Evolutionary conservation across 2,329 filamentous ascomycete species (phyloP), one percentile per base, ranked within the genome.

Genomic region (Pseudohalonectria lignicola): DNA sequence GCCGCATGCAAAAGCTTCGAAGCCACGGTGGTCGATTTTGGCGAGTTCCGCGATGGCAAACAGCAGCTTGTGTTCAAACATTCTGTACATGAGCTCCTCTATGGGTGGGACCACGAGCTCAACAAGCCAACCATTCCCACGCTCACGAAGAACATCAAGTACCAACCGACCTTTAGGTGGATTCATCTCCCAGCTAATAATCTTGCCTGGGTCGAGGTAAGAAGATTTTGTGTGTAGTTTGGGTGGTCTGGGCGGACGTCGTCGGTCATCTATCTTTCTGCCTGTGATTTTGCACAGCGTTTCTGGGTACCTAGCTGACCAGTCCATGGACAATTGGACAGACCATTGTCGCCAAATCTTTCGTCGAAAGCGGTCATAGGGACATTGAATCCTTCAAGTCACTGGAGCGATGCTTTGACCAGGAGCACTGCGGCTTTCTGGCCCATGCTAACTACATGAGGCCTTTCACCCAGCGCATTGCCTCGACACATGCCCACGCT

Each of bases 371-470:
- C 28, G 74, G 74, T 0, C 67, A 69, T 13, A 64, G 66, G n/a
- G 76, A 80, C 49, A 67, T 78, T 2, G 72, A 78, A 48, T 69
- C 71, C 2, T 79, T 78, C 56, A 79, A 78, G 47, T 71, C 73
- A 0, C 50, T 81, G 3, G 74, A 76, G 46, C 67, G 69, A 43
- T 75, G 70, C 4, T 77, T 79, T 43, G 69, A 68, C 31, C 74
- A 79, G 45, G 72, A 78, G 43, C 75, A 79, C 50, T 64, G 72
- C 1, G 76, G 75, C 0, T 64, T 67, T 20, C 62, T 69, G 31
- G 61, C 68, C 0, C 76, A 80, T 47, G 74, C 73, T 0, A 66
- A 74, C 33, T 79, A 76, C 44, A 79, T 80, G 75, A 60, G 76
- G 29, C 70, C 74, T 0, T 59, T 71, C 36, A 76, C 71, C 42